phyloP scores from a whole-genome alignment of 129 eudicot species.

The Artemisia tridentata region DNA sequence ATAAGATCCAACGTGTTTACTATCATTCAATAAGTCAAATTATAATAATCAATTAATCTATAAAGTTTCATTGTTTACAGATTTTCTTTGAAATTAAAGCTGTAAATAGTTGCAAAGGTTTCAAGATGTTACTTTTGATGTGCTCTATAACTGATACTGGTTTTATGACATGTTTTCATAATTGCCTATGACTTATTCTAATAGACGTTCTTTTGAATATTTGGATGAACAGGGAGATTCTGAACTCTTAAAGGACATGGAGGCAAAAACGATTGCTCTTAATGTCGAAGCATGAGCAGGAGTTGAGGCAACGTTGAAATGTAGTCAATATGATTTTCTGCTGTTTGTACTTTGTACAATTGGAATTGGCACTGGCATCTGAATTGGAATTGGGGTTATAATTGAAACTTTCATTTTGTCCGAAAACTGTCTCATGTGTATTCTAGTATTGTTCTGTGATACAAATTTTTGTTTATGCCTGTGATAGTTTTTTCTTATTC shows the following conservation, averaged over 20 bases:
- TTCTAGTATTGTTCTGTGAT: neutral
- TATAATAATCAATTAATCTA: too few relatives aligned
- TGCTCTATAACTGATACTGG: too few relatives aligned
- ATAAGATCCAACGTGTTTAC: too few relatives aligned
- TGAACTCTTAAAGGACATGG: neutral
- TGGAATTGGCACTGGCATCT: constrained; percentile 23
- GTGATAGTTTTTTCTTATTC: neutral
- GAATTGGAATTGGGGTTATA: constrained; percentile 21
- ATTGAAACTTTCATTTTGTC: constrained; percentile 10
- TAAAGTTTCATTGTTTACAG: too few relatives aligned
- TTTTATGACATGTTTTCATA: too few relatives aligned
- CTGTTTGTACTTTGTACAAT: constrained; percentile 5
- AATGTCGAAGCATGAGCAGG: constrained; percentile 17
- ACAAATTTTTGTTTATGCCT: neutral
- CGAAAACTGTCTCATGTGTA: neutral
- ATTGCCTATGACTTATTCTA: too few relatives aligned
- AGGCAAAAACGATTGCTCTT: neutral
- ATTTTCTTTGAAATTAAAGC: too few relatives aligned
- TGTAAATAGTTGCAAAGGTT: too few relatives aligned
- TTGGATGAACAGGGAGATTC: neutral
- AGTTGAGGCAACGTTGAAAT: constrained; percentile 19
- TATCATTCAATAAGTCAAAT: too few relatives aligned
- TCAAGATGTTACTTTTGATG: too few relatives aligned
- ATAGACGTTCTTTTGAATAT: too few relatives aligned
- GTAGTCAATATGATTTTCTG: constrained; percentile 31